phyloP scores from a whole-genome alignment of 2,329 filamentous ascomycete species.

The Fusarium caatingaense region DNA sequence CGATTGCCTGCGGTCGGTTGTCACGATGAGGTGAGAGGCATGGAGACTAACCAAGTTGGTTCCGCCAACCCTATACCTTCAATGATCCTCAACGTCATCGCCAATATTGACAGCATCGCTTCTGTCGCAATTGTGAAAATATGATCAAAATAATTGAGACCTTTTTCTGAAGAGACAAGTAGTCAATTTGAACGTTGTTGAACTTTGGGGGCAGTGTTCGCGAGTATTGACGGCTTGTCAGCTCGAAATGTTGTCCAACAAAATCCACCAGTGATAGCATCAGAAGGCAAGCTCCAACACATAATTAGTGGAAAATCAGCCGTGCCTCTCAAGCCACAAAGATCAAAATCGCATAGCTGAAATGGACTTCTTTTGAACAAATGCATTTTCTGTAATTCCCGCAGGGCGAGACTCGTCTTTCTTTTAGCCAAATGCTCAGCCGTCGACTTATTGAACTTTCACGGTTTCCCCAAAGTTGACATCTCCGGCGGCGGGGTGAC shows the following conservation, averaged over 20 bases:
- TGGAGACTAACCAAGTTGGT: background rate
- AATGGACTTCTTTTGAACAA: slow-evolving; percentile 10
- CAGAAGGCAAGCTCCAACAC: background rate
- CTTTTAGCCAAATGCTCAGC: slow-evolving; percentile 2
- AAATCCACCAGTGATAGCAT: slow-evolving; percentile 11
- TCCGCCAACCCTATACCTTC: slow-evolving; percentile 16
- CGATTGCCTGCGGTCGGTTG: too few species aligned
- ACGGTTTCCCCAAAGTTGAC: slow-evolving; percentile 22
- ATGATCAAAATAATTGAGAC: background rate
- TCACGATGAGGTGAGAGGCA: too few species aligned
- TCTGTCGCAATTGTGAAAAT: background rate
- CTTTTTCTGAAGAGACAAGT: background rate
- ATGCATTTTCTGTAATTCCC: slow-evolving; percentile 11
- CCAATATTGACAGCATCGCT: too few species aligned
- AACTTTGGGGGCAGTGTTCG: background rate
- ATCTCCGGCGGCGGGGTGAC: background rate
- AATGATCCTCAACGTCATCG: background rate
- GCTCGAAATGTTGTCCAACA: background rate
- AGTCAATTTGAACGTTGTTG: too few species aligned
- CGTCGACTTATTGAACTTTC: slow-evolving; percentile 16
- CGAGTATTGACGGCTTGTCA: background rate
- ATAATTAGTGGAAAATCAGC: slow-evolving; percentile 23
- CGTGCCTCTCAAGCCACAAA: slow-evolving; percentile 2
- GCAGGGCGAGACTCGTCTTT: background rate
- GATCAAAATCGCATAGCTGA: background rate